Percentiles rank a stretch among this genome's conserved stretches.
These are phyloP conservation scores for Lentinula raphanica DNA, from an alignment of 768 basidiomycete genomes.

Conservation along the genomic window DNA sequence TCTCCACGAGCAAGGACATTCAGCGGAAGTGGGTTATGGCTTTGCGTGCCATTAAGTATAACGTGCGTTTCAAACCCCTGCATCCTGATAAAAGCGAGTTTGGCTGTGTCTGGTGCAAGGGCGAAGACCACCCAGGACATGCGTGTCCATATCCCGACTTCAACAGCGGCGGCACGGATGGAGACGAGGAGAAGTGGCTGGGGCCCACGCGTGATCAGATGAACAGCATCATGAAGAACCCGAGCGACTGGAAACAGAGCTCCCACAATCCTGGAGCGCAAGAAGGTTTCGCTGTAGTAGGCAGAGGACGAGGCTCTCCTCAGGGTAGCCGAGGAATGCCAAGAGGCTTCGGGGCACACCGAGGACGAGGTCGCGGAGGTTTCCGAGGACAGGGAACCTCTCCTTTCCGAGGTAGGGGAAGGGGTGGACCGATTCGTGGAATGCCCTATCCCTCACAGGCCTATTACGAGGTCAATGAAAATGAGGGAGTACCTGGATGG, in stretches of 20 bases:
- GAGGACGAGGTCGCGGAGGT: too few species aligned
- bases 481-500: too few species aligned
- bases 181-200: neutral
- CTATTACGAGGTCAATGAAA: too few species aligned
- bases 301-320: neutral
- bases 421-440: too few species aligned
- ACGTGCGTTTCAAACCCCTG: neutral
- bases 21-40: neutral
- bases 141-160: neutral
- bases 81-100: neutral
- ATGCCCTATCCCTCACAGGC: too few species aligned
- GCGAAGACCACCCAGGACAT: neutral
- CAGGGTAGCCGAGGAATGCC: too few species aligned
- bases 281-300: neutral
- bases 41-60: neutral
- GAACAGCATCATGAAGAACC: neutral
- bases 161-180: neutral
- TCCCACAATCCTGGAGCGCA: neutral
- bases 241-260: neutral
- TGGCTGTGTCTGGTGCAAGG: neutral
- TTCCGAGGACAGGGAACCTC: too few species aligned
- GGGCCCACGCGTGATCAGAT: neutral
- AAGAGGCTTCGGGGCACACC: too few species aligned
- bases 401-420: too few species aligned
- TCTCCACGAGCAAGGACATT: neutral